phyloP scores from a whole-genome alignment of 169 alveolate species.

The Eimeria maxima region DNA sequence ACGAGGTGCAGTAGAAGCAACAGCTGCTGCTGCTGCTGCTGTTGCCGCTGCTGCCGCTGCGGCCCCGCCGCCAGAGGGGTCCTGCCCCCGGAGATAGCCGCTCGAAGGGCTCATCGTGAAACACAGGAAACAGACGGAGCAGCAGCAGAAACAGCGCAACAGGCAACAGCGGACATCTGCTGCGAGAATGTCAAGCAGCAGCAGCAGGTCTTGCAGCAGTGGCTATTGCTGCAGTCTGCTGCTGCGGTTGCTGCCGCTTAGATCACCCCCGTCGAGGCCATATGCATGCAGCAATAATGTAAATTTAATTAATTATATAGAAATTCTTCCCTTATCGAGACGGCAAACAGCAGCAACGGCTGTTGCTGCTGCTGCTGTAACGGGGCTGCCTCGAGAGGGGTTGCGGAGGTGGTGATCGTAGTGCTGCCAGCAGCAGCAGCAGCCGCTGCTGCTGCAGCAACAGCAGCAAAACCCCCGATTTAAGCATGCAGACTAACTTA shows the following conservation, averaged over 20 bases:
- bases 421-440: slow-evolving; percentile 26
- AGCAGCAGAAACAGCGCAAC: too few species aligned
- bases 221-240: background rate
- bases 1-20: background rate
- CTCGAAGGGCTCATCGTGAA: background rate
- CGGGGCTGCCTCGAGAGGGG: slow-evolving; percentile 43
- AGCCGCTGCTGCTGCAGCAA: background rate
- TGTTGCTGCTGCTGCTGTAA: slow-evolving; percentile 14
- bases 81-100: background rate
- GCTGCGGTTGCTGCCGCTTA: slow-evolving; percentile 6
- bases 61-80: background rate
- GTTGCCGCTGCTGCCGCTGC: background rate
- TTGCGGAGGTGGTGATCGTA: slow-evolving; percentile 44
- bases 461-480: background rate
- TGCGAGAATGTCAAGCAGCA: too few species aligned
- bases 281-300: too few species aligned
- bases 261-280: background rate
- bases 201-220: too few species aligned
- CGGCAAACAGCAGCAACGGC: background rate
- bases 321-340: too few species aligned
- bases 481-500: background rate
- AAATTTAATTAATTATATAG: too few species aligned
- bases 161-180: too few species aligned
- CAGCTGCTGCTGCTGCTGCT: slow-evolving; percentile 12
- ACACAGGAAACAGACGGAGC: background rate